Conservation (phyloP, 2,329 filamentous ascomycete species). For the Neonectria sp. region DNA sequence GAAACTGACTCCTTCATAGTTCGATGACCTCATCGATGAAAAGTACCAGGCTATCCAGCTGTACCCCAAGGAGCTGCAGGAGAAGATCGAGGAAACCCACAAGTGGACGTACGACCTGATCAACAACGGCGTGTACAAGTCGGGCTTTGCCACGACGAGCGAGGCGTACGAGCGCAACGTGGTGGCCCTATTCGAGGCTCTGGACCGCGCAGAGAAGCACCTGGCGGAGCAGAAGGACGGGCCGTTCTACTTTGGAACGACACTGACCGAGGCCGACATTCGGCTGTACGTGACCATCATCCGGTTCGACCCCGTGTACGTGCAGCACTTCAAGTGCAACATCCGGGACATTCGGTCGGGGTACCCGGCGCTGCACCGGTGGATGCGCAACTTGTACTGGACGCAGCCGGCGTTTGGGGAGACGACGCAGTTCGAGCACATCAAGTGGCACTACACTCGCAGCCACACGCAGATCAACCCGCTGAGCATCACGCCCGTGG, state of each 20-base stretch:
- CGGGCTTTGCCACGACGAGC: slow-evolving; percentile 88
- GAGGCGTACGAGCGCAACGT: slow-evolving; percentile 87
- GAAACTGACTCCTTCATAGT: slow-evolving; percentile 57
- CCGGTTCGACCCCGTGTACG: slow-evolving; percentile 84
- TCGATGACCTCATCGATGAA: slow-evolving; percentile 78
- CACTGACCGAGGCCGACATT: slow-evolving; percentile 87
- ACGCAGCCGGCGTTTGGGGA: slow-evolving; percentile 81
- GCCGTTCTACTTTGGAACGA: slow-evolving; percentile 82
- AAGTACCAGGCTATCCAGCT: slow-evolving; percentile 74
- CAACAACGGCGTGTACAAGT: slow-evolving; percentile 82
- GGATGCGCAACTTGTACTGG: slow-evolving; percentile 91
- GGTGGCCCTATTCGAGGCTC: slow-evolving; percentile 77
- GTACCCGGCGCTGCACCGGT: slow-evolving; percentile 85
- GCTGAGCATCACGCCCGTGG: slow-evolving; percentile 83
- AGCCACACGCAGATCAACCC: slow-evolving; percentile 78
- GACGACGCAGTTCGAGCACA: slow-evolving; percentile 94
- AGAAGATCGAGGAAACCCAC: slow-evolving; percentile 82
- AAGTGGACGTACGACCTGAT: slow-evolving; percentile 84
- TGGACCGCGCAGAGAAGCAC: slow-evolving; percentile 83
- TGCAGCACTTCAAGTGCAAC: slow-evolving; percentile 93
- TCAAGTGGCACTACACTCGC: slow-evolving; percentile 82
- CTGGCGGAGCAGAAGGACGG: slow-evolving; percentile 65
- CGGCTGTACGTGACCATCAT: slow-evolving; percentile 81
- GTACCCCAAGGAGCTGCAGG: slow-evolving; percentile 75
- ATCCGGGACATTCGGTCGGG: slow-evolving; percentile 86